Base-by-base conservation (phyloP, 495 filamentous ascomycete genomes). In the Talaromyces proteolyticus region DNA sequence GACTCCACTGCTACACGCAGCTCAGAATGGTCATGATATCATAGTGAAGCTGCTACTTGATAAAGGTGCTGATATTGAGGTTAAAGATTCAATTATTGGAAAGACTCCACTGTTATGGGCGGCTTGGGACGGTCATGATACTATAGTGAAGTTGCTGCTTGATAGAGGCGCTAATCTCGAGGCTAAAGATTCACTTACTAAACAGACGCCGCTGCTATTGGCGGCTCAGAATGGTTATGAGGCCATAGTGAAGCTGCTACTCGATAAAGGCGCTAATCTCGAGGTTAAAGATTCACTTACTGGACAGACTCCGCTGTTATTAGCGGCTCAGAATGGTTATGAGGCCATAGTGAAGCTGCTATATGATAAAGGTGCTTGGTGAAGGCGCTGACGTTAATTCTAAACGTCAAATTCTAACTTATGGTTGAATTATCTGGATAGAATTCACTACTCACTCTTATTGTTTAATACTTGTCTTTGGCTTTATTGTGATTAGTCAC, bases 171-270 rank as follows among this genome's bases (percentile, higher is more conserved):
- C 40, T 22, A 22, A 42, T 16, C 10, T 16, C 2, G 40, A 42
- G 40, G 10, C 16, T 7, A 42, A 16, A 22, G 40, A 42, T 42
- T 18, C 11, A 7, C 8, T 10, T 42, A 8, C 11, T 42, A 16
- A 16, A 8, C 40, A 42, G 16, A 42, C 40, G 2, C 16, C 40
- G 40, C 40, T 42, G 17, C 20, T 22, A 7, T 11, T 18, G 40
- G 40, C 40, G 2, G 17, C 17, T 22, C 16, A 22, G 16, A 42
- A 42, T 7, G 40, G 40, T 22, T 16, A 42, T 42, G 8, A 7
- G 5, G 40, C 40, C 10, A 22, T 42, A 11, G 37, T 43, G 14
- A 50, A 50, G 18, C 47, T 50, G 17, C 47, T 50, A 12, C 47
- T 50, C 18, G 39, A 50, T 6, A 43, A 50, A 18, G 36, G 23